A percentile compares a stretch with the other conserved stretches of the same genome.
These are phyloP conservation scores for Corrigiola litoralis DNA, from an alignment of 179 eudicot genomes.

Conservation along the genomic window DNA sequence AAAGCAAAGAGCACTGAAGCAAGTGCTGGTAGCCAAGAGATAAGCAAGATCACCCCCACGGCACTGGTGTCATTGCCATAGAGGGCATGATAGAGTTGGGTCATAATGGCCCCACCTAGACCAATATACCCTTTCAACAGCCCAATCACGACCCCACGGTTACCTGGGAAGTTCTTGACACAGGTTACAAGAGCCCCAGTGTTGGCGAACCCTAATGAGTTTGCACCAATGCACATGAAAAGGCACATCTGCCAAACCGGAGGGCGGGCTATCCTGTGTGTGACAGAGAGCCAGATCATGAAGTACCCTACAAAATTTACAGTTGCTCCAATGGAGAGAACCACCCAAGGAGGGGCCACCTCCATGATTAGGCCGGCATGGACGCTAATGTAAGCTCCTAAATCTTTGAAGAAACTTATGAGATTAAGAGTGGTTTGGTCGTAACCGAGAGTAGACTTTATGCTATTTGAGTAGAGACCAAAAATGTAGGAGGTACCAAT, in stretches of 20 bases:
- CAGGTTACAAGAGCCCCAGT: slow-evolving; percentile 36
- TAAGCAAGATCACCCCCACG: slow-evolving; percentile 20
- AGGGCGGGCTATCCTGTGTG: slow-evolving; percentile 29
- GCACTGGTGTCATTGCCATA: slow-evolving; percentile 20
- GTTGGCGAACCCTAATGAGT: slow-evolving; percentile 33
- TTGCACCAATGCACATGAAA: slow-evolving; percentile 37
- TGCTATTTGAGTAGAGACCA: slow-evolving; percentile 34
- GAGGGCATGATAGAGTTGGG: slow-evolving; percentile 29
- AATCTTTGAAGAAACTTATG: slow-evolving; percentile 36
- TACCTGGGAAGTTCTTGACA: slow-evolving; percentile 39
- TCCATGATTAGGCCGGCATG: slow-evolving; percentile 35
- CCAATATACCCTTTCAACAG: slow-evolving; percentile 38
- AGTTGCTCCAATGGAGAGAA: slow-evolving; percentile 21
- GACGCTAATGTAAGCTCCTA: slow-evolving; percentile 35
- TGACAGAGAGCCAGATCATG: slow-evolving; percentile 41
- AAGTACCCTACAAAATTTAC: slow-evolving; percentile 30
- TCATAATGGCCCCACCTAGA: slow-evolving; percentile 33
- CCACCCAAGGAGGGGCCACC: slow-evolving; percentile 27
- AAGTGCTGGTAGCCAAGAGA: slow-evolving; percentile 22
- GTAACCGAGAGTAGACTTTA: slow-evolving; percentile 33
- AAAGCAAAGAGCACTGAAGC: slow-evolving; percentile 14
- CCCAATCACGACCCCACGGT: slow-evolving; percentile 35
- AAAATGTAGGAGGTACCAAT: slow-evolving; percentile 40
- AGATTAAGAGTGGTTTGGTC: slow-evolving; percentile 43
- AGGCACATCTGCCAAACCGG: slow-evolving; percentile 45